phyloP scores from a whole-genome alignment of 2,329 filamentous ascomycete genomes.

The Lithohypha guttulata region DNA sequence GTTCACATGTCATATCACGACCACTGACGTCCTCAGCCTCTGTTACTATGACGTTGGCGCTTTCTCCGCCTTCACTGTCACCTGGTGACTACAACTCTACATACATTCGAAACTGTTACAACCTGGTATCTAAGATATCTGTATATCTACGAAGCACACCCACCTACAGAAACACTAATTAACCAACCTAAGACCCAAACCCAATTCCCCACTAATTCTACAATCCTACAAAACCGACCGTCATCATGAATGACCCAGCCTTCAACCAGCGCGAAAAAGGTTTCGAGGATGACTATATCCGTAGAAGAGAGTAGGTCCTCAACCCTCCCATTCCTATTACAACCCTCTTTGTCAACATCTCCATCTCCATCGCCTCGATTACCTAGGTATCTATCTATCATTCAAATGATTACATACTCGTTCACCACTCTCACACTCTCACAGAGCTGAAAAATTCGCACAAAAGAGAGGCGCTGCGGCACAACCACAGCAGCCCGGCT shows the following conservation, averaged over 20 bases:
- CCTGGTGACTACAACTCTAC: no score
- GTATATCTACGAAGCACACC: no score
- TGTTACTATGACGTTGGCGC: no score
- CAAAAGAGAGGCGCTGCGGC: conserved; percentile 5
- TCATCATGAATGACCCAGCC: conserved; percentile 18
- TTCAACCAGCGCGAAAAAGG: conserved; percentile 21
- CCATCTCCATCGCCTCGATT: neutral
- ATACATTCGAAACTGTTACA: no score
- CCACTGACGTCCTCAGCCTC: no score
- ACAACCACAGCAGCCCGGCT: neutral
- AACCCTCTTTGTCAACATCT: neutral
- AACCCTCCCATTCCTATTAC: neutral
- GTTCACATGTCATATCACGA: no score
- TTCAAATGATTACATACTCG: no score
- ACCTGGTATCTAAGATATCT: no score
- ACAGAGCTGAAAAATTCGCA: conserved; percentile 7
- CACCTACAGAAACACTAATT: no score
- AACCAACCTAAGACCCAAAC: neutral
- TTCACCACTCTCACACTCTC: neutral
- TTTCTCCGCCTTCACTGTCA: no score
- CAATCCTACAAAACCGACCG: neutral
- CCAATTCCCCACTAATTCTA: neutral
- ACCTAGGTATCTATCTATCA: no score
- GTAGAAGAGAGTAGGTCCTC: conserved; percentile 17
- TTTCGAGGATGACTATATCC: conserved; percentile 20